Conservation (phyloP, 2,329 filamentous ascomycete species). For the Fusarium sp. region DNA sequence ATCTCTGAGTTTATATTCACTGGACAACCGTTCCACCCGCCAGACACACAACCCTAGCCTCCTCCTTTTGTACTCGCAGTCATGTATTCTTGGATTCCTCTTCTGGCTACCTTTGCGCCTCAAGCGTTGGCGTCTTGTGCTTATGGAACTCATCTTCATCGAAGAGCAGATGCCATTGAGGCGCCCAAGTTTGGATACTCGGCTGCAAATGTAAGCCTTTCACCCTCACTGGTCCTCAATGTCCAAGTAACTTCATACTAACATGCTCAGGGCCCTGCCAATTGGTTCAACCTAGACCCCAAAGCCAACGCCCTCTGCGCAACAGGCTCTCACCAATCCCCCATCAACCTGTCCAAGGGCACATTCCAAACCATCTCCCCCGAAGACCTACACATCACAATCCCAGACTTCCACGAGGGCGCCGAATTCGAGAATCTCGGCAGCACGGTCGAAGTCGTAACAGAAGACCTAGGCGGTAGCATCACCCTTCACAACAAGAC, state of each 20-base stretch:
- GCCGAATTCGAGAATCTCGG: constrained; percentile 64
- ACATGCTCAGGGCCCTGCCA: constrained; percentile 58
- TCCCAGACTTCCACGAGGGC: constrained; percentile 52
- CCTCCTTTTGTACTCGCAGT: background rate
- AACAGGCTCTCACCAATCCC: constrained; percentile 63
- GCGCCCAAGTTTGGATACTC: constrained; percentile 55
- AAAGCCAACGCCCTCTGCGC: constrained; percentile 59
- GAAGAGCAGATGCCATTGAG: constrained; percentile 48
- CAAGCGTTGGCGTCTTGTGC: constrained; percentile 51
- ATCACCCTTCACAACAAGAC: constrained; percentile 53
- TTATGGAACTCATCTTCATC: constrained; percentile 53
- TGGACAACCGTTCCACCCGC: background rate
- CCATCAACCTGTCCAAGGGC: constrained; percentile 61
- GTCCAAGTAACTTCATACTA: background rate
- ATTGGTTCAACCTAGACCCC: constrained; percentile 60
- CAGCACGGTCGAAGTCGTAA: constrained; percentile 61
- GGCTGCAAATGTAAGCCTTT: constrained; percentile 48
- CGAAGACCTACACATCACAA: constrained; percentile 47
- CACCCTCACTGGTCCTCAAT: rapidly evolving
- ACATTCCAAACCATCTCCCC: constrained; percentile 48
- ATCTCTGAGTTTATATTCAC: background rate
- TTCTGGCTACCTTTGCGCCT: constrained; percentile 34
- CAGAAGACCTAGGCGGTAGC: constrained; percentile 57
- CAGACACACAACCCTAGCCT: background rate
- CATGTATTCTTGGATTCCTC: constrained; percentile 29